A percentile compares a stretch with the other conserved stretches of the same genome.
Evolutionary conservation across 2,329 filamentous ascomycete genomes (phyloP).

Genomic region (Calonectria pauciramosa): DNA sequence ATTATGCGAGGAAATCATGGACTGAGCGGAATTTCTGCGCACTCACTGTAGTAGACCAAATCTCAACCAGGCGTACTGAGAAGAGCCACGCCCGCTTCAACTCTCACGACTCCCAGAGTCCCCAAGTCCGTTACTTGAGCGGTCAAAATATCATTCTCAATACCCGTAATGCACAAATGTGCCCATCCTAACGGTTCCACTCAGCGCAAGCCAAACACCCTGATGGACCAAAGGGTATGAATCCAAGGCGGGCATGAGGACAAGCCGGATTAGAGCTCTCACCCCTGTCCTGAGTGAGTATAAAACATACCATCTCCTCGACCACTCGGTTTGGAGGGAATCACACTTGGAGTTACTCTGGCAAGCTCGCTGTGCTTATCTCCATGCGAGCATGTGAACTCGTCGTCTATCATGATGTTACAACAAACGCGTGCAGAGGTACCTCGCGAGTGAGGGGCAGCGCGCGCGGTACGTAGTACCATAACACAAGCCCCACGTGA

Average conservation of each 20-base stretch:
- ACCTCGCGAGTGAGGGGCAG: slow-evolving; percentile 14
- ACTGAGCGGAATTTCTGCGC: too few species aligned
- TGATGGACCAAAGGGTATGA: slow-evolving; percentile 7
- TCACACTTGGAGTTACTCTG: not conserved
- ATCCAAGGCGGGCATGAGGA: not conserved
- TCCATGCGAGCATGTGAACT: not conserved
- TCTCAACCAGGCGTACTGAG: not conserved
- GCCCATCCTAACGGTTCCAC: slow-evolving; percentile 8
- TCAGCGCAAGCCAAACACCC: not conserved
- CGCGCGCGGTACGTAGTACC: slow-evolving; percentile 17
- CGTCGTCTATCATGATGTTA: not conserved
- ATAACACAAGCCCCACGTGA: not conserved
- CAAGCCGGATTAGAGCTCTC: not conserved
- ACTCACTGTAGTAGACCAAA: too few species aligned
- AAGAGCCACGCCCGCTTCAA: not conserved
- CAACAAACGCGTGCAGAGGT: not conserved
- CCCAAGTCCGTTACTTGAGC: not conserved
- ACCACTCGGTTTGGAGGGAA: not conserved
- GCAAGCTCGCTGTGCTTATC: not conserved
- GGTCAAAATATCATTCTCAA: not conserved
- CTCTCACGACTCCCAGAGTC: not conserved
- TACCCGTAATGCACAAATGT: not conserved
- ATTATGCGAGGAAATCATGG: too few species aligned
- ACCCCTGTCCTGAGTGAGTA: not conserved
- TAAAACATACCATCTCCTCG: slow-evolving; percentile 7